Percentiles rank a stretch among this genome's conserved stretches.
phyloP scores from a whole-genome alignment of 805 yeast genomes.

The Tetrapisispora nanseiensis region DNA sequence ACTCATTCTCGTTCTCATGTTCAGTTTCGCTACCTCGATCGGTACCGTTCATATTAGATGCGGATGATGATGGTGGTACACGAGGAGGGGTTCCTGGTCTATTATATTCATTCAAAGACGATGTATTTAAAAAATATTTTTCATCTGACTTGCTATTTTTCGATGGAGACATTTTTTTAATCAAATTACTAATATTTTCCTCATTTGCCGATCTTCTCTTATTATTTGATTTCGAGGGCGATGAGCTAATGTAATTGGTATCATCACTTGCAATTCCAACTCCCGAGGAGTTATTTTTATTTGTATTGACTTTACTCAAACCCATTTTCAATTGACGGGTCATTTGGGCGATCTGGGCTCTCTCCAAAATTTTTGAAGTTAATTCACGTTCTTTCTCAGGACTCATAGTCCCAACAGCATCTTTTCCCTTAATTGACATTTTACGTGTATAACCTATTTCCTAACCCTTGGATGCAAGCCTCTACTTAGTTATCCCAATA shows the following conservation, averaged over 20 bases:
- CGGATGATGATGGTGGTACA: constrained; percentile 3
- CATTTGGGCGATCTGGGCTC: constrained; percentile 31
- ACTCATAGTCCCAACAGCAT: constrained; percentile 3
- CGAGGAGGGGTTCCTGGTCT: constrained; percentile 4
- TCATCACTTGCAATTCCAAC: neutral
- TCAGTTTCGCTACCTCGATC: neutral
- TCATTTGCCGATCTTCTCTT: neutral
- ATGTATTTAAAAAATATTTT: neutral
- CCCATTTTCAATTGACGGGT: constrained; percentile 28
- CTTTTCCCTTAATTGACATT: no score
- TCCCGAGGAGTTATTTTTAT: constrained; percentile 1
- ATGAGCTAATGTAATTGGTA: neutral
- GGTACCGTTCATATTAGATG: neutral
- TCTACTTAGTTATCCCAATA: no score
- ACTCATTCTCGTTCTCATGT: neutral
- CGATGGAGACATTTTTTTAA: constrained; percentile 4
- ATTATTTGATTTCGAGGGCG: neutral
- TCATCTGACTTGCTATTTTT: neutral
- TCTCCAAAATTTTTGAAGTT: constrained; percentile 24
- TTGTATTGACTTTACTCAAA: constrained; percentile 22
- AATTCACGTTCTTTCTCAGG: constrained; percentile 28
- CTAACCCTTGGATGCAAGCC: no score
- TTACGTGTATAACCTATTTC: no score
- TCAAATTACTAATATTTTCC: neutral
- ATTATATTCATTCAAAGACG: constrained; percentile 8